Evolutionary conservation across 2,329 filamentous ascomycete species (phyloP).

Genomic region (Fusarium concolor): DNA sequence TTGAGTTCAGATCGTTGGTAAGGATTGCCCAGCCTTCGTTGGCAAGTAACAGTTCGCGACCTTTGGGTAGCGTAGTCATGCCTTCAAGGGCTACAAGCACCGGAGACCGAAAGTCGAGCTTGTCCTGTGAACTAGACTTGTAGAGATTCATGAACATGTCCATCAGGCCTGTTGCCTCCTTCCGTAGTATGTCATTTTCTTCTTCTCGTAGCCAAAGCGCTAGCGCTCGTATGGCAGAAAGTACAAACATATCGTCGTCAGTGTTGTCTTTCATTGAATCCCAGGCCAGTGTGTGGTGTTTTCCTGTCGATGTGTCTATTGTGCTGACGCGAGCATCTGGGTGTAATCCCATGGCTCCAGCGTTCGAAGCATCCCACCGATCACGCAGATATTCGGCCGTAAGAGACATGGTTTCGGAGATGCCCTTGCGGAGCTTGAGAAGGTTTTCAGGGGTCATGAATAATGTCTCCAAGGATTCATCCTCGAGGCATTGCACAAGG

Average conservation of each 20-base stretch:
- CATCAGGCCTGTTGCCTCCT: conserved; percentile 67
- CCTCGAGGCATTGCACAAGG: conserved; percentile 66
- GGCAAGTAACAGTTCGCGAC: conserved; percentile 60
- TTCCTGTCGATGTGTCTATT: conserved; percentile 59
- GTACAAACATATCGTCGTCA: conserved; percentile 67
- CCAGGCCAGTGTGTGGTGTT: conserved; percentile 66
- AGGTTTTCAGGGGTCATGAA: conserved; percentile 68
- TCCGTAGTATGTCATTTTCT: conserved; percentile 68
- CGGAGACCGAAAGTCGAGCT: conserved; percentile 66
- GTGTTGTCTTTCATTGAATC: conserved; percentile 63
- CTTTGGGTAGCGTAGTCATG: conserved; percentile 61
- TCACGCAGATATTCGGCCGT: conserved; percentile 75
- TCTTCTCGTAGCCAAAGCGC: conserved; percentile 78
- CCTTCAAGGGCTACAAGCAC: conserved; percentile 71
- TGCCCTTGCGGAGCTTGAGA: conserved; percentile 68
- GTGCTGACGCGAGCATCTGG: conserved; percentile 62
- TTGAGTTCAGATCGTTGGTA: conserved; percentile 60
- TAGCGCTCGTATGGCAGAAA: conserved; percentile 67
- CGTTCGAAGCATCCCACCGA: conserved; percentile 75
- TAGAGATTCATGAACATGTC: conserved; percentile 76
- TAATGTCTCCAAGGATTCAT: conserved; percentile 55
- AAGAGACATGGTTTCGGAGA: conserved; percentile 72
- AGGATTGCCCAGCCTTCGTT: conserved; percentile 67
- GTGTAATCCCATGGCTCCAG: conserved; percentile 71
- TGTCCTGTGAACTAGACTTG: conserved; percentile 49